Evolutionary conservation across 2,329 filamentous ascomycete species (phyloP), one percentile per base, ranked within the genome.

Genomic region (Fusarium udum): DNA sequence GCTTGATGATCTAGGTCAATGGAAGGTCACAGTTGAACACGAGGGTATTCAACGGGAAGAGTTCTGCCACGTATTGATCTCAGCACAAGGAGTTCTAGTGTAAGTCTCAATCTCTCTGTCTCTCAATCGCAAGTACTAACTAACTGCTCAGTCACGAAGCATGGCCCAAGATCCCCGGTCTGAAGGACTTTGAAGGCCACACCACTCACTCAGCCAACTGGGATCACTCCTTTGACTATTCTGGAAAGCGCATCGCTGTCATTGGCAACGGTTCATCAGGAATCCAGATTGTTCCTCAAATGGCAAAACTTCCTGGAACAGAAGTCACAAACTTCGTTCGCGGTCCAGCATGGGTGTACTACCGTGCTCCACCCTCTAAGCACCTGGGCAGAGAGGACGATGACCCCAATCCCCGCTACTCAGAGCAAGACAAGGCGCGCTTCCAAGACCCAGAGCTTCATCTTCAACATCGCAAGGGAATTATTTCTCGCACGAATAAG

Each of bases 391-490:
- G 75, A 36, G 80, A 80, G 2, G 74, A 76, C 28, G 73, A 78
- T 7, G 79, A 80, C 11, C 77, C 78, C 42, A 83, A 67, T 15
- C 77, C 78, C 2, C 37, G 66, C 12, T 80, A 80, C 43, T 67
- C 76, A 2, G 77, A 80, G 2, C 68, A 84, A 32, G 85, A 89
- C 26, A 83, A 87, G 58, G 80, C 84, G 3, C 83, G 86, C 18
- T 84, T 85, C 0, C 89, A 87, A 32, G 71, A 91, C 66, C 87
- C 89, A 0, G 81, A 85, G 16, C 83, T 79, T 20, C 91, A 90
- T 73, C 78, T 89, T 2, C 73, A 81, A 14, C 87, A 87, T 64
- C 82, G 87, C 24, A 87, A 85, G 63, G 80, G 80, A 0, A 76
- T 76, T 0, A 73, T 76, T 3, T 76, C 74, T 0, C 61, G 74